These are phyloP conservation scores for Margaritispora aquatica DNA, from an alignment of 495 filamentous ascomycete genomes.

Conservation along the genomic window DNA sequence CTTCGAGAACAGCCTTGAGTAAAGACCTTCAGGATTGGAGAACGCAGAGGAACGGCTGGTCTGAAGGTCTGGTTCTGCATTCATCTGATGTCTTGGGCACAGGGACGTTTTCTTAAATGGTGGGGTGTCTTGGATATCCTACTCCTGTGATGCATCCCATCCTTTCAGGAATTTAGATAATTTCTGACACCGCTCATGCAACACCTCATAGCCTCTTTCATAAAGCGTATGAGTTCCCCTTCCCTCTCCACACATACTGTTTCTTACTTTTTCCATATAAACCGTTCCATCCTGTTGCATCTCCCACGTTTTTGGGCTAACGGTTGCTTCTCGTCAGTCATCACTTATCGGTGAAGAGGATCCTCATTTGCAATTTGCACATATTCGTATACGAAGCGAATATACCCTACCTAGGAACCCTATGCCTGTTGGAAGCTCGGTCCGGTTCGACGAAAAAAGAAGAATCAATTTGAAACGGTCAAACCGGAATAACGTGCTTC, in stretches of 20 bases:
- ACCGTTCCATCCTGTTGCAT: not conserved
- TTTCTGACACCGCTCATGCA: conserved; percentile 6
- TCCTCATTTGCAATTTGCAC: not conserved
- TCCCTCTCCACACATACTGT: not conserved
- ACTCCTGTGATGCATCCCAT: not conserved
- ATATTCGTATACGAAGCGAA: not conserved
- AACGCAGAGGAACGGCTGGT: too few relatives aligned
- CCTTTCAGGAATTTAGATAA: not conserved
- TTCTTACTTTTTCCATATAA: not conserved
- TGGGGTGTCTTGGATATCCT: not conserved
- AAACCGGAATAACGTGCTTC: not conserved
- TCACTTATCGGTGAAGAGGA: not conserved
- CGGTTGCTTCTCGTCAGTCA: not conserved
- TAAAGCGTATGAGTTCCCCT: not conserved
- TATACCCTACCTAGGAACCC: too few relatives aligned
- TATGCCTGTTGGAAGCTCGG: too few relatives aligned
- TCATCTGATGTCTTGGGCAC: too few relatives aligned
- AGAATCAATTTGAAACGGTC: not conserved
- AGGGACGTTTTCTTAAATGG: too few relatives aligned
- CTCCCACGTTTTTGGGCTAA: not conserved
- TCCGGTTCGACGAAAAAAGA: not conserved
- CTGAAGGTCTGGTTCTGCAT: too few relatives aligned
- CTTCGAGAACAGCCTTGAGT: not conserved
- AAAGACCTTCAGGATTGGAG: not conserved
- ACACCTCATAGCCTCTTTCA: not conserved